A percentile compares a stretch with the other conserved stretches of the same genome.
These are phyloP conservation scores for Corylus heterophylla DNA, from an alignment of 306 rosid genomes.

Conservation along the genomic window DNA sequence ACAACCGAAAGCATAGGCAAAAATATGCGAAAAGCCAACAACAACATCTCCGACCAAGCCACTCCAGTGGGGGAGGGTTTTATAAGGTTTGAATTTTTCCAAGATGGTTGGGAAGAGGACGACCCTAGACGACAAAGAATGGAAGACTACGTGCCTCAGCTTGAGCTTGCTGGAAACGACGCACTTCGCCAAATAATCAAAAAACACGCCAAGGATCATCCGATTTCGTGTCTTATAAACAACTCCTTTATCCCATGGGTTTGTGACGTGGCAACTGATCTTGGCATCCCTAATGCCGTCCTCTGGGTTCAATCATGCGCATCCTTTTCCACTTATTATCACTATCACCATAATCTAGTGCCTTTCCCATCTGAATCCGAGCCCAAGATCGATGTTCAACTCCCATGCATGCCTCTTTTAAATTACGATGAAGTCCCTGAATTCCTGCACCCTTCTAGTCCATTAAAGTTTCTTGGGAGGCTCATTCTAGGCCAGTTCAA, in stretches of 20 bases:
- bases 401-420: constrained; percentile 37
- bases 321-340: constrained; percentile 48
- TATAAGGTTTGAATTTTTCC: constrained; percentile 50
- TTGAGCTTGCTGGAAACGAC: constrained; percentile 33
- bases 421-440: constrained; percentile 59
- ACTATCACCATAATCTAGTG: constrained; percentile 38
- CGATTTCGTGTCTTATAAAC: constrained; percentile 44
- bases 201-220: constrained; percentile 13
- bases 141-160: constrained; percentile 27
- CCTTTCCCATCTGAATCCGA: constrained; percentile 50
- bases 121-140: background rate
- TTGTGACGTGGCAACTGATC: constrained; percentile 22
- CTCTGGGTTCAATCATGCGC: constrained; percentile 70
- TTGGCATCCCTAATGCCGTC: constrained; percentile 48
- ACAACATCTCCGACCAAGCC: background rate
- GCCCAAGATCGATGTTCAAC: constrained; percentile 43
- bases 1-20: constrained; percentile 26
- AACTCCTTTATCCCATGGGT: constrained; percentile 61
- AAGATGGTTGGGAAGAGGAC: constrained; percentile 33
- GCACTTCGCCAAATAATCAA: constrained; percentile 17
- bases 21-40: constrained; percentile 34
- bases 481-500: constrained; percentile 44
- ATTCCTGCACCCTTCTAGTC: constrained; percentile 45
- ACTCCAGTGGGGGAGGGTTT: constrained; percentile 35
- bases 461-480: constrained; percentile 23